Evolutionary conservation across 1,284 basidiomycete genomes (phyloP), one percentile per base, ranked within the genome.

Genomic region (Cutaneotrichosporon sp.): DNA sequence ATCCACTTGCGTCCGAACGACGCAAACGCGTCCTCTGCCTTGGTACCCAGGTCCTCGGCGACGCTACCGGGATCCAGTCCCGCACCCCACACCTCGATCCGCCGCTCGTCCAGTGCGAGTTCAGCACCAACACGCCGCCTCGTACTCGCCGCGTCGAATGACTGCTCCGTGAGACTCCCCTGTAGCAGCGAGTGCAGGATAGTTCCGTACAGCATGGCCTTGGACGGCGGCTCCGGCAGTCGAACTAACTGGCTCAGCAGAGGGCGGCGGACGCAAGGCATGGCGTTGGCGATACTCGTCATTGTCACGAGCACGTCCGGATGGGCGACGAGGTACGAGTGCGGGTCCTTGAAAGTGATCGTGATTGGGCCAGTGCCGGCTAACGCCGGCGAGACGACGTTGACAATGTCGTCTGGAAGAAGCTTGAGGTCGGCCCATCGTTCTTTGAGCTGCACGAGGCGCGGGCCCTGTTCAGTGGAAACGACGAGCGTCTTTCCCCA

Each of bases 131-230:
- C 49, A 8, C 63, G 53, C n/a, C 56, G 51, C 18, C 64, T 55
- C 13, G 70, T 72, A 8, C 52, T 56, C 0, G 59, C 62, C 8
- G 57, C 48, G 17, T 53, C 58, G 46, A 76, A 76, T 33, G 58
- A 53, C 49, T 70, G 68, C 33, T 70, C 64, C 3, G 39, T 35
- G 33, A 96, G 76, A 60, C 88, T 90, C 0, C 78, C 77, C 68
- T 97, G 90, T 76, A 93, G 83, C 18, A 94, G 84, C 58, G 89
- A 85, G 64, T 97, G 92, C 3, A 94, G 79, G 67, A 96, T 84
- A 61, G 85, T 93, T 20, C 93, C 92, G 83, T 90, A 94, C 0
- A 93, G 78, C 18, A 94, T 69, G 0, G 77, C 55, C 22, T 77
- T 74, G 0, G 68, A 68, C 1, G 70, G 59, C 7, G 70, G 66